Evolutionary conservation across 148 eudicot genomes (phyloP), one percentile per base, ranked within the genome.

Genomic region (Camellia lanceoleosa): DNA sequence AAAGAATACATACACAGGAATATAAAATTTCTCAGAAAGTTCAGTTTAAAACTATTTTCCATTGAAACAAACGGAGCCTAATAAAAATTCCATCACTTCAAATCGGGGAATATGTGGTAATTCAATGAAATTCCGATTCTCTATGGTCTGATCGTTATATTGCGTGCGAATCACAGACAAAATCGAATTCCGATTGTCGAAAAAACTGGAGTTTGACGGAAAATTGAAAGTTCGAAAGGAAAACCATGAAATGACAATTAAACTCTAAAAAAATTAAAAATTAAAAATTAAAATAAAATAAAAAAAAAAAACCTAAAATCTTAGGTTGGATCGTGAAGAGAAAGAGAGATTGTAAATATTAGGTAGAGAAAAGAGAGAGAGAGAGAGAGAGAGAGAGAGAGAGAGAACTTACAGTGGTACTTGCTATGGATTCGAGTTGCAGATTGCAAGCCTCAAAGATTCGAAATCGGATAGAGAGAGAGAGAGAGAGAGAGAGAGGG

Each of bases 381-480:
- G 46, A 51, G 64, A 54, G 14, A 42, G 46, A 51, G 64, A 54
- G 14, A 42, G 46, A 74, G 3, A 58, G 9, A n/a, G 1, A 18
- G 14, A 42, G 46, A 51, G 64, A 54, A 68, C 73, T 78, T 78
- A 78, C 80, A 18, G 75, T 15, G 30, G 16, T 20, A 20, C 5
- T 49, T 2, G n/a, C 46, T 46, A 49, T 1, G 6, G 9, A 55
- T 30, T 19, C 42, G 51, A 20, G 73, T 64, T 54, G 3, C 14
- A 55, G 80, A 78, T 61, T 19, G 69, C 15, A n/a, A 77, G 71
- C 60, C 41, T 3, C 58, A 18, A 18, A 54, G 43, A 77, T 77
- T 77, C 15, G 72, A 77, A 38, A 77, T 19, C 20, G 18, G 68
- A 14, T n/a, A n/a, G n/a, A 0, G 69, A 73, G 68, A n/a, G 56